phyloP scores from a whole-genome alignment of 2,329 filamentous ascomycete genomes.

The Botrytis aclada region DNA sequence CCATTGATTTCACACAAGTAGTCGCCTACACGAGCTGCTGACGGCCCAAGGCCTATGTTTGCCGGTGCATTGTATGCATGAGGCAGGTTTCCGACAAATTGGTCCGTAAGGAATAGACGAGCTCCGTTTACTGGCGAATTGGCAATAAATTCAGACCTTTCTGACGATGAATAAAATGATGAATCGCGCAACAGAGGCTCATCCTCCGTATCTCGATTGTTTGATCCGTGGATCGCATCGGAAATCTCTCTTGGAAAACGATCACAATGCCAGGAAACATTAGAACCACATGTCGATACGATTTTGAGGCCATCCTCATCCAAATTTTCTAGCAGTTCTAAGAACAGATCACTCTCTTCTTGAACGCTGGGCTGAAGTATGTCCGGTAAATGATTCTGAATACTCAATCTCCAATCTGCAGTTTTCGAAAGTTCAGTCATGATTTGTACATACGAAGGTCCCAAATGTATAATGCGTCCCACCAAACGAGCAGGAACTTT shows the following conservation, averaged over 20 bases:
- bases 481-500: conserved; percentile 16
- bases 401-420: conserved; percentile 16
- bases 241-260: background rate
- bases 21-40: background rate
- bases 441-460: conserved; percentile 18
- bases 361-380: background rate
- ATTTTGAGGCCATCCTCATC: background rate
- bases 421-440: conserved; percentile 13
- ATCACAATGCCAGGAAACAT: conserved; percentile 1
- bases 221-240: fast-evolving
- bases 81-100: no score
- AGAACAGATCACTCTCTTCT: conserved; percentile 20
- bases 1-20: background rate
- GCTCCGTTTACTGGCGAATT: background rate
- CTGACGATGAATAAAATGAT: background rate
- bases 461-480: conserved; percentile 16
- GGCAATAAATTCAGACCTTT: background rate
- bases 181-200: background rate
- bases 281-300: background rate
- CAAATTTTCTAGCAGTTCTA: conserved; percentile 12
- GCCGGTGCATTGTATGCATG: background rate
- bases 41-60: background rate
- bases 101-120: background rate
- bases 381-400: background rate
- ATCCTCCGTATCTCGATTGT: background rate